Percentiles rank a stretch among this genome's conserved stretches.
phyloP scores from a whole-genome alignment of 495 filamentous ascomycete genomes.

The Daldinia bambusicola region DNA sequence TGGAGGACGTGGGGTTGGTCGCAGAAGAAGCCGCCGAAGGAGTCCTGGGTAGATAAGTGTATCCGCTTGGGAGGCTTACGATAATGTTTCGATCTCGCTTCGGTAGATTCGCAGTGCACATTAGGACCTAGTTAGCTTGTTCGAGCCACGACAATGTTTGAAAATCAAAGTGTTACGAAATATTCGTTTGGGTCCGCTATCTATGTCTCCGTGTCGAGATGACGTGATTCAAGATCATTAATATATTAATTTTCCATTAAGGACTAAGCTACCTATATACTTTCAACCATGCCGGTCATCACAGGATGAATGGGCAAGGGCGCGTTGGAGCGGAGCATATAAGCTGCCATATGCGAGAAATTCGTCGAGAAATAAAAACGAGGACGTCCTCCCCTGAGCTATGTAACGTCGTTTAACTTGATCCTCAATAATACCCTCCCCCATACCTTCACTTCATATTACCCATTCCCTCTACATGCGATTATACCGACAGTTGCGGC shows the following conservation, averaged over 20 bases:
- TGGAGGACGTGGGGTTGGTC: conserved; percentile 43
- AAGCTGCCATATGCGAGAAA: background rate
- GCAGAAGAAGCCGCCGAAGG: conserved; percentile 30
- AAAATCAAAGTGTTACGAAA: conserved; percentile 5
- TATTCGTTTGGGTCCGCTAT: background rate
- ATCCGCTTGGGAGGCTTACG: conserved; percentile 31
- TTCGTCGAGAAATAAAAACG: background rate
- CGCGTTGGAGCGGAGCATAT: background rate
- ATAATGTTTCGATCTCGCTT: conserved; percentile 2
- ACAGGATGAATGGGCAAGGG: background rate
- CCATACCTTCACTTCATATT: background rate
- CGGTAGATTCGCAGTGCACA: conserved; percentile 8
- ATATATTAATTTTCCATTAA: background rate
- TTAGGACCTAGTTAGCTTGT: conserved; percentile 5
- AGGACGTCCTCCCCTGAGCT: background rate
- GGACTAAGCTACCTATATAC: background rate
- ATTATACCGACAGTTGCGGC: background rate
- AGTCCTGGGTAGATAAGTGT: conserved; percentile 36
- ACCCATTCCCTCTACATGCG: background rate
- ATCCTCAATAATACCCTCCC: background rate
- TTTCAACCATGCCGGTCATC: no score
- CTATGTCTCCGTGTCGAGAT: background rate
- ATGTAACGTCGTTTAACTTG: background rate
- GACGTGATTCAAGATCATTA: background rate
- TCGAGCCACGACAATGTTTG: conserved; percentile 2